Percentiles rank a stretch among this genome's conserved stretches.
Evolutionary conservation across 2,329 filamentous ascomycete genomes (phyloP).

Genomic region (Aspergillus fijiensis): DNA sequence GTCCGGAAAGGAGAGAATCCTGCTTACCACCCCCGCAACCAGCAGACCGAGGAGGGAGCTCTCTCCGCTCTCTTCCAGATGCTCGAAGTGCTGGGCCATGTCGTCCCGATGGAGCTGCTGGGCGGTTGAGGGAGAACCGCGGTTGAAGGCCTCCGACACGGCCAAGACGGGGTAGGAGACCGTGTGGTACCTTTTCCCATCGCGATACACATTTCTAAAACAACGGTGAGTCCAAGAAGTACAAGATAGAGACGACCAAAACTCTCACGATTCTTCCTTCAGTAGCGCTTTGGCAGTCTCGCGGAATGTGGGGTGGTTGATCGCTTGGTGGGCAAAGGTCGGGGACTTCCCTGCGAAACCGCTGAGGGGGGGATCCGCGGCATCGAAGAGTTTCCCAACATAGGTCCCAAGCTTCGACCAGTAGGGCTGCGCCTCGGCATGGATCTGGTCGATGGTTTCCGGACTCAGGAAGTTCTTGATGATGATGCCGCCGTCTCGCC

Average conservation of each 20-base stretch:
- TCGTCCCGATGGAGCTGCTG: constrained; percentile 1
- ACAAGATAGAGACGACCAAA: background rate
- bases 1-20: too few species aligned
- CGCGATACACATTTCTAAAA: background rate
- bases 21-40: background rate
- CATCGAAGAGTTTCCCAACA: constrained; percentile 1
- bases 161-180: background rate
- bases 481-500: constrained; percentile 1
- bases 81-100: constrained; percentile 4
- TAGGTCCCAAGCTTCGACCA: background rate
- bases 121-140: background rate
- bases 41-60: background rate
- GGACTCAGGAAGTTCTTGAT: constrained; percentile 2
- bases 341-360: background rate
- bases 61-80: background rate
- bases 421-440: background rate
- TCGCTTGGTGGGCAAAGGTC: background rate
- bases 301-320: background rate
- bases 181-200: background rate
- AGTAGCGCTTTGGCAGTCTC: background rate
- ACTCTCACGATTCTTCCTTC: background rate
- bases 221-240: too few species aligned
- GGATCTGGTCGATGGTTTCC: background rate
- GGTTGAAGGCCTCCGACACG: constrained; percentile 3
- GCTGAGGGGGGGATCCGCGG: background rate